Conservation (phyloP, 2,329 filamentous ascomycete species). For the Cytospora piceae region DNA sequence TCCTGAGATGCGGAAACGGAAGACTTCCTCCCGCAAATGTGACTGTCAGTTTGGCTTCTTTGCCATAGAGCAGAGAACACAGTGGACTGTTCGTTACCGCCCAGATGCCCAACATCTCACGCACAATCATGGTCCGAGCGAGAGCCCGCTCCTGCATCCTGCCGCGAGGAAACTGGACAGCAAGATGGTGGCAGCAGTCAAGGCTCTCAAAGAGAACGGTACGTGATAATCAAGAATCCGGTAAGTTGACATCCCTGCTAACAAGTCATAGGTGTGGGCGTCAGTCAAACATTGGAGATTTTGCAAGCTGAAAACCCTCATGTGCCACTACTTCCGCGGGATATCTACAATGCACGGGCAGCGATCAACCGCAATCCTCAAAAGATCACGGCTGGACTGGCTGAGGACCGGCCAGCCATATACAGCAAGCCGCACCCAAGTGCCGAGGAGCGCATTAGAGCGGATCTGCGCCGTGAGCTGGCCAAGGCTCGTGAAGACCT, state of each 20-base stretch:
- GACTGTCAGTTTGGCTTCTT: constrained; percentile 73
- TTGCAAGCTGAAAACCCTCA: constrained; percentile 66
- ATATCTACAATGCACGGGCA: constrained; percentile 70
- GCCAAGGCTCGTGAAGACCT: constrained; percentile 61
- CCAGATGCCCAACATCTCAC: constrained; percentile 60
- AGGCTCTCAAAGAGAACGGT: constrained; percentile 68
- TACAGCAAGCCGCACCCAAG: constrained; percentile 68
- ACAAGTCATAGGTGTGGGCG: constrained; percentile 59
- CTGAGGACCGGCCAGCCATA: constrained; percentile 65
- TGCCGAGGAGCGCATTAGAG: constrained; percentile 65
- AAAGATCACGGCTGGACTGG: constrained; percentile 62
- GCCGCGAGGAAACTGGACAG: constrained; percentile 68
- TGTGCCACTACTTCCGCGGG: constrained; percentile 64
- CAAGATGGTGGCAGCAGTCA: constrained; percentile 70
- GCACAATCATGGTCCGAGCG: constrained; percentile 69
- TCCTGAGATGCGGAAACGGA: constrained; percentile 66
- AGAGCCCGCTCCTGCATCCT: constrained; percentile 68
- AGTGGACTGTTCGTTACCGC: constrained; percentile 69
- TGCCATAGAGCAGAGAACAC: constrained; percentile 67
- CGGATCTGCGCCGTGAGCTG: constrained; percentile 64
- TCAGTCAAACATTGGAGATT: constrained; percentile 68
- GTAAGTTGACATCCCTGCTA: constrained; percentile 33
- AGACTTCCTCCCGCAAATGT: constrained; percentile 70
- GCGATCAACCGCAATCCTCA: constrained; percentile 68
- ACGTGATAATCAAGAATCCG: constrained; percentile 38